phyloP scores from a whole-genome alignment of 192 early-diverging fungal genomes.

The Backusella psychrophila region DNA sequence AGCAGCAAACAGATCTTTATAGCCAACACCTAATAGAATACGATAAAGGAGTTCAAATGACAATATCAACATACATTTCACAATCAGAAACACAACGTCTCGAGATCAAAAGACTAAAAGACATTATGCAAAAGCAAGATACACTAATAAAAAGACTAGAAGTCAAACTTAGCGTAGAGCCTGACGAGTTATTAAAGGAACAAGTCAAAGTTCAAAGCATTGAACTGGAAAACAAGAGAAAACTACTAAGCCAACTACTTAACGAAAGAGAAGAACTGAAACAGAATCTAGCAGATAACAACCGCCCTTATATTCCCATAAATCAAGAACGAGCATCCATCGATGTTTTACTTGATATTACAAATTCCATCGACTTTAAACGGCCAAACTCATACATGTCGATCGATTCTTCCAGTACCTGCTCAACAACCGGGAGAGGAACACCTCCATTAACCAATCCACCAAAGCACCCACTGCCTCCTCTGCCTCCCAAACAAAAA shows the following conservation, averaged over 20 bases:
- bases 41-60: conserved; percentile 21
- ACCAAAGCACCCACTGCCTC: conserved; percentile 3
- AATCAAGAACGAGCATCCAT: conserved; percentile 1
- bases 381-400: neutral
- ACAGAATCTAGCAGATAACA: neutral
- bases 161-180: neutral
- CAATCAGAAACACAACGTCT: conserved; percentile 21
- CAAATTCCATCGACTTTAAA: conserved; percentile 5
- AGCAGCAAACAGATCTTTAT: neutral
- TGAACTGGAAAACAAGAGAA: conserved; percentile 28
- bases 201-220: conserved; percentile 25
- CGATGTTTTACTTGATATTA: neutral
- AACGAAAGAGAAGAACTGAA: conserved; percentile 20
- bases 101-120: conserved; percentile 6
- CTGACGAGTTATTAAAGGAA: conserved; percentile 12
- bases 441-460: neutral
- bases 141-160: conserved; percentile 20
- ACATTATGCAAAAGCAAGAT: conserved; percentile 25
- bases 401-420: neutral
- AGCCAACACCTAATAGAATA: conserved; percentile 7
- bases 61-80: conserved; percentile 22
- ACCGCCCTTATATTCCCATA: neutral
- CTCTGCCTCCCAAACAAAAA: neutral
- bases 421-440: neutral
- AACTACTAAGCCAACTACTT: conserved; percentile 20